phyloP scores from a whole-genome alignment of 805 yeast species.

The Metschnikowia henanensis region DNA sequence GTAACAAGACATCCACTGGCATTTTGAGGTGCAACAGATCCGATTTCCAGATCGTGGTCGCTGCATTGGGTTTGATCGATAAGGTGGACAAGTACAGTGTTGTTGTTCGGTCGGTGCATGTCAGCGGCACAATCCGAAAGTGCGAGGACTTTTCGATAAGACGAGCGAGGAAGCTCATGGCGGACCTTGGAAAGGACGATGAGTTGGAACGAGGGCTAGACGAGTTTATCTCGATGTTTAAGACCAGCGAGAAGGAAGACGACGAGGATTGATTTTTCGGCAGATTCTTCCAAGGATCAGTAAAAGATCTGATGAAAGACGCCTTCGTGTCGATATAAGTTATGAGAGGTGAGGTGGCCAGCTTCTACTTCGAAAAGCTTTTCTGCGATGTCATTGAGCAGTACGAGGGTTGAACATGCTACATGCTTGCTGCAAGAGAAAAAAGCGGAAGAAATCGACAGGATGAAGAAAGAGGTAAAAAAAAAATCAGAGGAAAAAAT shows the following conservation, averaged over 20 bases:
- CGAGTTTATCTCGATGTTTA: conserved; percentile 16
- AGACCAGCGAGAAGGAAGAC: conserved; percentile 9
- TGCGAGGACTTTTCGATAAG: conserved; percentile 69
- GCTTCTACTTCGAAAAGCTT: no score
- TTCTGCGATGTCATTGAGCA: no score
- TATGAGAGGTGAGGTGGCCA: no score
- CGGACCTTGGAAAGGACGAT: conserved; percentile 16
- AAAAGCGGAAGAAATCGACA: no score
- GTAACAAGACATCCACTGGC: conserved; percentile 79
- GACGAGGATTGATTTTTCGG: no score
- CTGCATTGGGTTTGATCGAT: conserved; percentile 60
- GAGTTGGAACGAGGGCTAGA: conserved; percentile 8
- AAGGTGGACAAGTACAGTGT: conserved; percentile 49
- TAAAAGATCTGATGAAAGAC: no score
- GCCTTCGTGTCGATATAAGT: no score
- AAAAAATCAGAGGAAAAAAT: no score
- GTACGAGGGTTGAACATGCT: no score
- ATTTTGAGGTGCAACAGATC: conserved; percentile 75
- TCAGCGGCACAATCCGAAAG: conserved; percentile 86
- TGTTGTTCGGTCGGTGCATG: conserved; percentile 61
- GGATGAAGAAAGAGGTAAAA: no score
- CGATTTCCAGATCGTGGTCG: conserved; percentile 59
- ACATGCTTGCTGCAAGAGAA: no score
- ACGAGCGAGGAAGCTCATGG: conserved; percentile 42
- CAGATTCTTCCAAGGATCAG: no score